phyloP scores from a whole-genome alignment of 345 rosid species.

The Gossypium anomalum region DNA sequence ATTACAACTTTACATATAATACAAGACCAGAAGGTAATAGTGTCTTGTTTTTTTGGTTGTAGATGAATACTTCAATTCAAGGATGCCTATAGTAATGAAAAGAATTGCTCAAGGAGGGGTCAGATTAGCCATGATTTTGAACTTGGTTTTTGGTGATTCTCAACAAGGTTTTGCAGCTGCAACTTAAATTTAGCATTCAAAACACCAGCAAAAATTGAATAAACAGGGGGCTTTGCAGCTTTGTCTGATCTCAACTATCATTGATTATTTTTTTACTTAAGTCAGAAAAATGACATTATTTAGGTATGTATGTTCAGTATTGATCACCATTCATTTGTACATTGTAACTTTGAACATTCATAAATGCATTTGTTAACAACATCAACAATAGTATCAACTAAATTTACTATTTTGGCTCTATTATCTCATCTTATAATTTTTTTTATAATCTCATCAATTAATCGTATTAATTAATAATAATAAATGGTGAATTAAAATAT shows the following conservation, averaged over 20 bases:
- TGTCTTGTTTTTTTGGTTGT: not conserved
- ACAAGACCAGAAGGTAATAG: too few species aligned
- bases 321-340: not conserved
- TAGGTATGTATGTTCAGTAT: not conserved
- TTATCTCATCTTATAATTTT: too few species aligned
- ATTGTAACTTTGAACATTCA: not conserved
- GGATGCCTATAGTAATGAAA: conserved; percentile 86
- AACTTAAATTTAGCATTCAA: conserved; percentile 25
- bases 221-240: not conserved
- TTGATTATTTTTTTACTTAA: not conserved
- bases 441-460: too few species aligned
- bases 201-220: not conserved
- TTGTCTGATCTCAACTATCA: not conserved
- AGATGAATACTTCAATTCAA: conserved; percentile 88
- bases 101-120: conserved; percentile 92
- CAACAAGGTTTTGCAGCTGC: conserved; percentile 40
- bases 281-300: not conserved
- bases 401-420: too few species aligned
- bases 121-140: conserved; percentile 81
- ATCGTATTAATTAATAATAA: too few species aligned
- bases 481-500: too few species aligned
- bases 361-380: not conserved
- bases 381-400: not conserved
- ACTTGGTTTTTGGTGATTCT: conserved; percentile 47
- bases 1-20: too few species aligned